These are phyloP conservation scores for Cucumis melo DNA, from an alignment of 306 rosid species.

Conservation along the genomic window DNA sequence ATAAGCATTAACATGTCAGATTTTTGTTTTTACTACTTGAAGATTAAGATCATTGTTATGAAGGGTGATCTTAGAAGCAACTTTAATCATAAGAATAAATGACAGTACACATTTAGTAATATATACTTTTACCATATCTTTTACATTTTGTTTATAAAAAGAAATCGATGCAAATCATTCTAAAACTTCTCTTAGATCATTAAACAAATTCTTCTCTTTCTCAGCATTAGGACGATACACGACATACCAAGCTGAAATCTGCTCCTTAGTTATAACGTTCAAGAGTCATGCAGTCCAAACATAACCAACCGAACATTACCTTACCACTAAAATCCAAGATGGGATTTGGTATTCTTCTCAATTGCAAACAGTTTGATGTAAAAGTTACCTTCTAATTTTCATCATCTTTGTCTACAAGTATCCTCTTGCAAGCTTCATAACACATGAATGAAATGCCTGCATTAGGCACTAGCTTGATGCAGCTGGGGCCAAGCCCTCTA, in stretches of 20 bases:
- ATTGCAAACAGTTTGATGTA: neutral
- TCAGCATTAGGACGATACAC: neutral
- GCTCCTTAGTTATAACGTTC: neutral
- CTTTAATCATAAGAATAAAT: neutral
- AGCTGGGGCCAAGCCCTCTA: constrained; percentile 87
- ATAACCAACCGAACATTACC: no score
- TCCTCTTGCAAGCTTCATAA: constrained; percentile 89
- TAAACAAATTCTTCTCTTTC: neutral
- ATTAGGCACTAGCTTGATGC: constrained; percentile 90
- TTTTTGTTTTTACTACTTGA: no score
- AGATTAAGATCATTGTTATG: no score
- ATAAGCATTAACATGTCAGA: no score
- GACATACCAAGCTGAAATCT: neutral
- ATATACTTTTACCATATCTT: neutral
- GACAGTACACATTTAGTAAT: neutral
- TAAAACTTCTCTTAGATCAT: neutral
- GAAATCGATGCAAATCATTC: neutral
- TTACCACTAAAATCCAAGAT: neutral
- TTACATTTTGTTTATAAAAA: neutral
- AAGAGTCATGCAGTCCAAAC: no score
- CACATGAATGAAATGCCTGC: constrained; percentile 99
- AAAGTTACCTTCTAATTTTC: constrained; percentile 11
- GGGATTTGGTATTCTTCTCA: neutral
- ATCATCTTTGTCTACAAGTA: constrained; percentile 45
- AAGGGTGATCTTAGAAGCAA: neutral